A percentile compares a stretch with the other conserved stretches of the same genome.
phyloP scores from a whole-genome alignment of 805 yeast genomes.

The Lipomyces starkeyi region DNA sequence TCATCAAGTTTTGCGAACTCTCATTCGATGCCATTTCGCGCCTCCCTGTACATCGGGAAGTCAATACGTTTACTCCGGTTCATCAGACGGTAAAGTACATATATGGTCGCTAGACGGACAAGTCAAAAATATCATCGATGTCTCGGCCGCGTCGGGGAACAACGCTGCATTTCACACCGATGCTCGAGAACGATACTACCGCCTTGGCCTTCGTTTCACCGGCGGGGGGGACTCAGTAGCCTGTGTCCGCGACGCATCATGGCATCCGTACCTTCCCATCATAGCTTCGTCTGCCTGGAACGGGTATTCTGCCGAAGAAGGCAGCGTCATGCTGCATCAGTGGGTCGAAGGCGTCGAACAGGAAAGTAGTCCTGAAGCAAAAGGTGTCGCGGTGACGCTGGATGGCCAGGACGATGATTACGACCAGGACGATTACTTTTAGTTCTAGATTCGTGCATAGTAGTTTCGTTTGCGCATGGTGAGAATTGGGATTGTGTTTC shows the following conservation, averaged over 20 bases:
- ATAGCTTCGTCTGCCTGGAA: conserved; percentile 37
- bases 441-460: background rate
- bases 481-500: background rate
- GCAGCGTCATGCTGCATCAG: conserved; percentile 31
- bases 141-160: conserved; percentile 18
- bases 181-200: background rate
- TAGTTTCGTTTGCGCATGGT: background rate
- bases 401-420: conserved; percentile 18
- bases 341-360: conserved; percentile 34
- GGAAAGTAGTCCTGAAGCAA: conserved; percentile 5
- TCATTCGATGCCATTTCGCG: conserved; percentile 44
- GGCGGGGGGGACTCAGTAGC: conserved; percentile 19
- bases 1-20: conserved; percentile 42
- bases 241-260: conserved; percentile 41
- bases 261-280: conserved; percentile 43
- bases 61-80: conserved; percentile 44
- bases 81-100: conserved; percentile 42
- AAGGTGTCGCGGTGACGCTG: background rate
- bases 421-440: conserved; percentile 21
- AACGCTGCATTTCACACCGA: background rate
- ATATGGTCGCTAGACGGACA: conserved; percentile 44
- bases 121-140: conserved; percentile 33
- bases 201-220: background rate
- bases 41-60: conserved; percentile 41
- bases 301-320: conserved; percentile 32